Percentiles rank a stretch among this genome's conserved stretches.
Evolutionary conservation across 768 basidiomycete species (phyloP).

Genomic region (Glaciozyma martinii): DNA sequence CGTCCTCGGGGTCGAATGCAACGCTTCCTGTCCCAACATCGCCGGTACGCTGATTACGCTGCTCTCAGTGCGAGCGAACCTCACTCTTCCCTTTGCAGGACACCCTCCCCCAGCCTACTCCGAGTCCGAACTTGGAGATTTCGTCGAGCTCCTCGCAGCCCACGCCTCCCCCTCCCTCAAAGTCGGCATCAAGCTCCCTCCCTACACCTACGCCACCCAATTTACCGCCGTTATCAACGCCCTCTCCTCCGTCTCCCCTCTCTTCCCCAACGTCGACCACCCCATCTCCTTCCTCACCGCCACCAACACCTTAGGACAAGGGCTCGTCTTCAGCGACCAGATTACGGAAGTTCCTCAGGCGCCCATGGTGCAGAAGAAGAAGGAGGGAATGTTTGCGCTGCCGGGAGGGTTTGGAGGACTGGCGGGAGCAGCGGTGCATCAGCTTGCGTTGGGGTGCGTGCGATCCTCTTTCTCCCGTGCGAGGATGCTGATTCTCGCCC

Average conservation of each 20-base stretch:
- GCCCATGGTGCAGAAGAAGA: conserved; percentile 15
- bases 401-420: conserved; percentile 62
- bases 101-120: conserved; percentile 57
- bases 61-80: too few species aligned
- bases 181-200: conserved; percentile 70
- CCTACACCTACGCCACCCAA: conserved; percentile 57
- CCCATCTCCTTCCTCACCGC: conserved; percentile 67
- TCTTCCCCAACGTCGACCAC: conserved; percentile 33
- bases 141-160: conserved; percentile 52
- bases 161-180: conserved; percentile 49
- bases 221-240: conserved; percentile 50
- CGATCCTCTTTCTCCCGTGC: too few species aligned
- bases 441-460: conserved; percentile 70
- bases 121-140: conserved; percentile 47
- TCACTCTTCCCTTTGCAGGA: conserved; percentile 39
- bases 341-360: conserved; percentile 28
- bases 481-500: not conserved
- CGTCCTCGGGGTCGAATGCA: conserved; percentile 63
- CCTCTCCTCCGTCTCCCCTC: conserved; percentile 44
- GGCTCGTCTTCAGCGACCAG: conserved; percentile 57
- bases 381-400: conserved; percentile 47
- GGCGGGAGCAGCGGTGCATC: conserved; percentile 66
- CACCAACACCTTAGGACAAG: conserved; percentile 69
- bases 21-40: conserved; percentile 74
- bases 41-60: not conserved